Evolutionary conservation across 2,329 filamentous ascomycete genomes (phyloP).

Genomic region (Colletotrichum sp.): DNA sequence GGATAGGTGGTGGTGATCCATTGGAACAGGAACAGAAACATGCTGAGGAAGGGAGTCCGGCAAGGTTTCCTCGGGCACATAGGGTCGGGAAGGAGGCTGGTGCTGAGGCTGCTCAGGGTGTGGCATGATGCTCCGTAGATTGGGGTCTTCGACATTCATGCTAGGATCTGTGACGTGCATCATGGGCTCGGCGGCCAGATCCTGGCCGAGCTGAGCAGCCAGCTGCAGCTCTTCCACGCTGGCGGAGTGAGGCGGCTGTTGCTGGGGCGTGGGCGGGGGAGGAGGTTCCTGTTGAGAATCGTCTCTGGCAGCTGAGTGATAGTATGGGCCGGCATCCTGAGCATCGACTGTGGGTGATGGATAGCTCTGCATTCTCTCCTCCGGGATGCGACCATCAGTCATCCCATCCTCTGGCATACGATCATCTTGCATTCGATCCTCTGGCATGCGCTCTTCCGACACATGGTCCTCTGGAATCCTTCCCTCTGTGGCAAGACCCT

Average conservation of each 20-base stretch:
- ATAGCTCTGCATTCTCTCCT: conserved; percentile 13
- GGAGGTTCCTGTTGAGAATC: conserved; percentile 23
- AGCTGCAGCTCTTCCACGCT: conserved; percentile 63
- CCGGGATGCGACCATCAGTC: conserved; percentile 7
- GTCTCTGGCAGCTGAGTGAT: conserved; percentile 27
- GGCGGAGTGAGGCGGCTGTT: conserved; percentile 45
- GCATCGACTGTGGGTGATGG: conserved; percentile 10
- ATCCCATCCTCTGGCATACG: conserved; percentile 7
- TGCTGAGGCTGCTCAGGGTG: conserved; percentile 36
- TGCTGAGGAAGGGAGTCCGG: conserved; percentile 39
- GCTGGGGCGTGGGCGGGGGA: conserved; percentile 43
- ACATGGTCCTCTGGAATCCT: neutral
- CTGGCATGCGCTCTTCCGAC: neutral
- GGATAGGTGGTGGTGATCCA: conserved; percentile 40
- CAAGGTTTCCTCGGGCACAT: conserved; percentile 41
- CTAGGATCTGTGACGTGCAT: conserved; percentile 52
- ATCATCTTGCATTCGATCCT: neutral
- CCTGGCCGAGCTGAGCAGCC: conserved; percentile 62
- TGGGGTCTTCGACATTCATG: conserved; percentile 47
- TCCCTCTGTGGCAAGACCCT: neutral
- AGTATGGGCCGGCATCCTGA: conserved; percentile 12
- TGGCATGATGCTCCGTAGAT: conserved; percentile 48
- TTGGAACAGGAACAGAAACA: conserved; percentile 29
- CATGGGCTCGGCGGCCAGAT: conserved; percentile 52
- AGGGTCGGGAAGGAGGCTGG: conserved; percentile 28